A percentile compares a stretch with the other conserved stretches of the same genome.
phyloP scores from a whole-genome alignment of 352 stramenopile species.

The Globisporangium paddicum region DNA sequence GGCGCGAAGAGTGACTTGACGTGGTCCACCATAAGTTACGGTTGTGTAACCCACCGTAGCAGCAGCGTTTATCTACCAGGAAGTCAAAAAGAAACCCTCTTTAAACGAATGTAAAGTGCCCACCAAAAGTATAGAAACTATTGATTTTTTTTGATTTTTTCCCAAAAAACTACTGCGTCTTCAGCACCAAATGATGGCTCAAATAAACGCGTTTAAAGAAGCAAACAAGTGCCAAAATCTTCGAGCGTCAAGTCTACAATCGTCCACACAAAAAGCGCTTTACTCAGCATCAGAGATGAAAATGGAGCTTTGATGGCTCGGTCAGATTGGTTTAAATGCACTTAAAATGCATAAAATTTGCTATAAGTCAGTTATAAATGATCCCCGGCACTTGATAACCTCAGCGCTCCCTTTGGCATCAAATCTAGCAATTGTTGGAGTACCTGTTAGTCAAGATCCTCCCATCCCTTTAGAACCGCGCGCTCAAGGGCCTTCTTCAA shows the following conservation, averaged over 20 bases:
- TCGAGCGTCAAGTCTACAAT: too few relatives aligned
- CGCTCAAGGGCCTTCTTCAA: neutral
- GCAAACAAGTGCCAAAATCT: too few relatives aligned
- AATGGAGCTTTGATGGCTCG: neutral
- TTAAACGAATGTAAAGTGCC: too few relatives aligned
- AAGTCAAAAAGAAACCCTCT: neutral
- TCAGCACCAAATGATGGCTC: neutral
- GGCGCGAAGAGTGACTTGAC: neutral
- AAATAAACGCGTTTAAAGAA: too few relatives aligned
- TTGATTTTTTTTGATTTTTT: too few relatives aligned
- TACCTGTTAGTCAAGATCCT: neutral
- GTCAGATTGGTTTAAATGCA: neutral
- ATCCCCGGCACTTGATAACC: neutral
- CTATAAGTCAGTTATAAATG: neutral
- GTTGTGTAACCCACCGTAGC: neutral
- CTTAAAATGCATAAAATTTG: neutral
- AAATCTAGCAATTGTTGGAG: neutral
- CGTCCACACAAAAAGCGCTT: too few relatives aligned
- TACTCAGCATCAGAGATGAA: too few relatives aligned
- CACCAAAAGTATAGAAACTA: too few relatives aligned
- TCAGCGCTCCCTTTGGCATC: neutral
- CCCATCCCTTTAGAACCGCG: neutral
- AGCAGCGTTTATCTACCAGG: neutral
- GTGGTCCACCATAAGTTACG: slow-evolving; percentile 7
- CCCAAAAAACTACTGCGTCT: neutral